Percentiles rank a stretch among this genome's conserved stretches.
phyloP scores from a whole-genome alignment of 768 basidiomycete genomes.

The Mycena alexandri region DNA sequence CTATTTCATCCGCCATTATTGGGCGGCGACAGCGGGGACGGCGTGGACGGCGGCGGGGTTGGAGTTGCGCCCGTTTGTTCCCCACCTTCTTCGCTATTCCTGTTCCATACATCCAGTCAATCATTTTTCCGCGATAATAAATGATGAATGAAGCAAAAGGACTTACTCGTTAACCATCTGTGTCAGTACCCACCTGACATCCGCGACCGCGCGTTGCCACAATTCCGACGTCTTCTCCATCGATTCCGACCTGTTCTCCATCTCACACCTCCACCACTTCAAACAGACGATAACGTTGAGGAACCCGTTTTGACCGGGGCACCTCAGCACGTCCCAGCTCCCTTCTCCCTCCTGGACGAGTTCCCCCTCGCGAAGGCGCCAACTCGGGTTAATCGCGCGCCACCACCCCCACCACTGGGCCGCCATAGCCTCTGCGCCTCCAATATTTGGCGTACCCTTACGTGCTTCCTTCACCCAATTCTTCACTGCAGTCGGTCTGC shows the following conservation, averaged over 20 bases:
- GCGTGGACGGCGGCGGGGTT: too few species aligned
- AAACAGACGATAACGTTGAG: constrained; percentile 12
- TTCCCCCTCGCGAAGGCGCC: neutral
- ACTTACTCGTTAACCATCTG: neutral
- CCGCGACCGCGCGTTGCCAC: neutral
- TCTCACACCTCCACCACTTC: constrained; percentile 10
- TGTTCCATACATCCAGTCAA: too few species aligned
- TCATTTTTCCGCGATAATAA: too few species aligned
- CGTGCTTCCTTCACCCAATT: constrained; percentile 12
- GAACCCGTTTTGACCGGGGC: constrained; percentile 15
- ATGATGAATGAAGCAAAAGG: too few species aligned
- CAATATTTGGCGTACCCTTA: neutral
- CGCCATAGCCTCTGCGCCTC: neutral
- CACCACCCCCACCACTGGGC: constrained; percentile 16
- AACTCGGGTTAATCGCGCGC: constrained; percentile 2
- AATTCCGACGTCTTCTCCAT: neutral
- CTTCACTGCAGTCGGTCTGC: neutral
- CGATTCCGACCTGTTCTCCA: neutral
- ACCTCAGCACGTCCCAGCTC: constrained; percentile 7
- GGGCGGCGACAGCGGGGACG: too few species aligned
- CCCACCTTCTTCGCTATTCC: too few species aligned
- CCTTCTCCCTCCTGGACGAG: constrained; percentile 11
- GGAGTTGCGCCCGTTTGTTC: too few species aligned
- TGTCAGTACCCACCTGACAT: constrained; percentile 11
- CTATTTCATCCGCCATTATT: too few species aligned